These are phyloP conservation scores for Pistacia integerrima DNA, from an alignment of 345 rosid species.

Conservation along the genomic window DNA sequence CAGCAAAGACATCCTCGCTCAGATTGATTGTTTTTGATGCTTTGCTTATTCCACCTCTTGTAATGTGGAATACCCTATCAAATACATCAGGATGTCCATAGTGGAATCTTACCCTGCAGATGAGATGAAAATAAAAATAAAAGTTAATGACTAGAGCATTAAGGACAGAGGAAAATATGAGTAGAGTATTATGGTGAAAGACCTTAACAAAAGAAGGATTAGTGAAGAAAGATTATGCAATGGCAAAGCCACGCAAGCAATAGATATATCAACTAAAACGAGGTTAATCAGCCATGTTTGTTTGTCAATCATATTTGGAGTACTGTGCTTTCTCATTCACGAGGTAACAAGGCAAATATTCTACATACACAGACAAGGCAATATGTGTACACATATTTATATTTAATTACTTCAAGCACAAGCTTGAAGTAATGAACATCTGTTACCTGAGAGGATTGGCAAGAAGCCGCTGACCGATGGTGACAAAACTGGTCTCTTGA, in stretches of 20 bases:
- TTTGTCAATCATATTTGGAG: neutral
- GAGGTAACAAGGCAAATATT: neutral
- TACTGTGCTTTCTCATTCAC: neutral
- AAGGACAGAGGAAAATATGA: constrained; percentile 1
- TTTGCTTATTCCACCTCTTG: constrained; percentile 99
- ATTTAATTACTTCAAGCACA: constrained; percentile 6
- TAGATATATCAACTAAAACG: neutral
- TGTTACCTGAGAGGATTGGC: constrained; percentile 89
- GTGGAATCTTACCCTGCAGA: constrained; percentile 87
- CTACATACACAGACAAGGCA: neutral
- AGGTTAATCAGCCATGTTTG: neutral
- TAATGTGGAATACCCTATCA: constrained; percentile 88
- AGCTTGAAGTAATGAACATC: constrained; percentile 4
- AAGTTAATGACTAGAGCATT: constrained; percentile 14
- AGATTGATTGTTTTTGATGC: constrained; percentile 92
- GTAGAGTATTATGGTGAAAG: neutral
- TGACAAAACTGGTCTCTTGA: constrained; percentile 96
- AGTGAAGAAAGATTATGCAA: constrained; percentile 2
- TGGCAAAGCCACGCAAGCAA: neutral
- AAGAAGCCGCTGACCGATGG: constrained; percentile 94
- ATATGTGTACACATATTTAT: neutral
- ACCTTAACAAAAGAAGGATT: constrained; percentile 5
- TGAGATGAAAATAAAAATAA: constrained; percentile 11
- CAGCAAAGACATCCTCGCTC: constrained; percentile 94
- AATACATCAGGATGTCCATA: constrained; percentile 98